Evolutionary conservation across 75 land plant genomes (phyloP).

Genomic region (Picea sitchensis): DNA sequence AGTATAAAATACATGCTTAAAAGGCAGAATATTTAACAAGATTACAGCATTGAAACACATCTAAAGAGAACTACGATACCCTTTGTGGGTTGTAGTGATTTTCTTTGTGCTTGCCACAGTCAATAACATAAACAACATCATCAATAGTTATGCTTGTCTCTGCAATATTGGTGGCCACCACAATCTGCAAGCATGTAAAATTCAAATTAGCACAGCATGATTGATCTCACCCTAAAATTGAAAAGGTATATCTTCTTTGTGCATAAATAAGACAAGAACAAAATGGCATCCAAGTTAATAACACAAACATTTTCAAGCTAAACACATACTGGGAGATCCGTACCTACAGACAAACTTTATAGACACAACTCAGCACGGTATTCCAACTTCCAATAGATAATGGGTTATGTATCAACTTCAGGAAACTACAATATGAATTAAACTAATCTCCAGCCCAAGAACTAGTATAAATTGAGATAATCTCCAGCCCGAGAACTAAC

Average conservation of each 20-base stretch:
- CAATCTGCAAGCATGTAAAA: slow-evolving; percentile 44
- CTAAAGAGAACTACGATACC: slow-evolving; percentile 29
- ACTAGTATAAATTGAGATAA: background rate
- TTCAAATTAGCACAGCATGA: background rate
- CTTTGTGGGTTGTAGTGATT: slow-evolving; percentile 89
- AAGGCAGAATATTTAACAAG: background rate
- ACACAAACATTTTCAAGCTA: background rate
- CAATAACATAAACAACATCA: slow-evolving; percentile 93
- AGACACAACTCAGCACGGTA: too few species aligned
- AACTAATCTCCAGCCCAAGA: too few species aligned
- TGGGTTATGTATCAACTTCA: too few species aligned
- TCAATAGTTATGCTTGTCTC: slow-evolving; percentile 95
- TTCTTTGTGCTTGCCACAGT: slow-evolving; percentile 95
- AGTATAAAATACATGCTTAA: background rate
- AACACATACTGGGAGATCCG: too few species aligned
- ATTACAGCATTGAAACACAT: background rate
- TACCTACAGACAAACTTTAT: too few species aligned
- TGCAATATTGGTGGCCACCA: slow-evolving; percentile 90
- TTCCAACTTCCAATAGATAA: too few species aligned
- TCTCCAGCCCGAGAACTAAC: background rate
- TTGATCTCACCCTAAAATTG: background rate
- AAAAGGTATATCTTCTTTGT: background rate
- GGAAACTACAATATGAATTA: too few species aligned
- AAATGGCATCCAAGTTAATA: background rate
- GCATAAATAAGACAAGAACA: background rate